Percentiles rank a stretch among this genome's conserved stretches.
phyloP scores from a whole-genome alignment of 805 yeast species.

The Kodamaea laetipori region DNA sequence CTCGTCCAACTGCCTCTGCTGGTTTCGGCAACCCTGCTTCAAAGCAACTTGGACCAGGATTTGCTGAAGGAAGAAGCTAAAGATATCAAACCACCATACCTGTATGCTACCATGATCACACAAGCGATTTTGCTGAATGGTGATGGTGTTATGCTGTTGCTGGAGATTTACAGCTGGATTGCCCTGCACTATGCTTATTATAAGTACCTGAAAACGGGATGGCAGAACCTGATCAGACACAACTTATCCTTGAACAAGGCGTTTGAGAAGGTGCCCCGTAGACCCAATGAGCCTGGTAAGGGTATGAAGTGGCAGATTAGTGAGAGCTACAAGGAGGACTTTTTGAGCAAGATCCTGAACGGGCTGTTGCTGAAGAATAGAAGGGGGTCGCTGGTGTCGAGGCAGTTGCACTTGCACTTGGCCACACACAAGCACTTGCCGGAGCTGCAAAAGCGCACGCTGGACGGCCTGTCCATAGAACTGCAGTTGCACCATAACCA shows the following conservation, averaged over 20 bases:
- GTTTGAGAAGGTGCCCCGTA: conserved; percentile 94
- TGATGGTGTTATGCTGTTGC: conserved; percentile 84
- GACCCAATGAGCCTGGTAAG: conserved; percentile 96
- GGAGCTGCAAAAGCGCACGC: conserved; percentile 38
- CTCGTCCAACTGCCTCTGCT: conserved; percentile 41
- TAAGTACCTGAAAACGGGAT: conserved; percentile 88
- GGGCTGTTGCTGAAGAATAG: conserved; percentile 75
- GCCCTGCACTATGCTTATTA: conserved; percentile 86
- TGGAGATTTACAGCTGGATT: conserved; percentile 93
- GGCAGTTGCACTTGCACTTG: conserved; percentile 76
- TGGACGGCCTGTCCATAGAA: conserved; percentile 21
- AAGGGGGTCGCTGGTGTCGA: conserved; percentile 78
- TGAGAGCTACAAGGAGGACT: conserved; percentile 80
- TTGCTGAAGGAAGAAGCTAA: conserved; percentile 87
- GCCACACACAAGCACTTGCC: conserved; percentile 58
- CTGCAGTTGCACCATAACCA: conserved; percentile 21
- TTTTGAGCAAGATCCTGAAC: conserved; percentile 72
- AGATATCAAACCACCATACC: conserved; percentile 94
- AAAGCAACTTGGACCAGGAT: conserved; percentile 56
- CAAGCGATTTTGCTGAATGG: conserved; percentile 89
- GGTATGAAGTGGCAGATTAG: conserved; percentile 99
- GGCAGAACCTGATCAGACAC: conserved; percentile 98
- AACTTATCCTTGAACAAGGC: conserved; percentile 94
- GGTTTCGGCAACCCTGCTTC: conserved; percentile 44
- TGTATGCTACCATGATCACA: conserved; percentile 97